Base-by-base conservation (phyloP, 2,329 filamentous ascomycete species). In the Sporothrix variecibatus region DNA sequence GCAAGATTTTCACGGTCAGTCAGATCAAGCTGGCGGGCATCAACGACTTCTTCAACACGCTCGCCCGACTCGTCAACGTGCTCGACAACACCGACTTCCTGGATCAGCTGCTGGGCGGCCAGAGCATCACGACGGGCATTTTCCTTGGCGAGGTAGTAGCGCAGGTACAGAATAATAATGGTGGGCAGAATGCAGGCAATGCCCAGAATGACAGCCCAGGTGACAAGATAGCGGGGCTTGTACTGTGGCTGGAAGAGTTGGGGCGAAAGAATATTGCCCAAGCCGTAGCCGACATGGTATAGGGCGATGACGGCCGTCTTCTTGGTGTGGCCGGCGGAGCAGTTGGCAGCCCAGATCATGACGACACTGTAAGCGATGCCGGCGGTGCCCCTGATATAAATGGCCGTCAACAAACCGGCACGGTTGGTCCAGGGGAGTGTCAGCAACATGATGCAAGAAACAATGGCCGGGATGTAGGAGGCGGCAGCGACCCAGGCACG, bases 221-320 rank as follows among this genome's bases (percentile, higher is more conserved):
- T 75, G 9, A 75, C 74, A 3, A 75, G 79, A 34, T 85, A 85
- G 3, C 79, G 79, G 4, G 83, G 84, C 2, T 84, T 82, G 76
- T 91, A 87, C n/a, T 83, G 78, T 0, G 84, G 81, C 70, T 86
- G 86, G 80, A 90, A 91, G 81, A 91, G 91, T 80, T 91, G 90
- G 0, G 90, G 90, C 0, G 88, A 87, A 3, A 85, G 85, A 60
- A 91, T 89, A 77, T 91, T 91, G 5, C 89, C 89, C 0, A 87
- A 84, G 76, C 88, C 90, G 72, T 88, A 88, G 0, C 88, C 88
- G 20, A 91, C 83, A 81, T 89, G 90, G 3, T 90, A 83, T 73
- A 89, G 85, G 0, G 87, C 88, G 34, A 89, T 90, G 20, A 89
- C 89, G 38, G 90, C 86, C 68, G 91, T 89, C 79, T 92, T 90